Conservation (phyloP, 208 protist genomes). For the Acanthamoeba quina region DNA sequence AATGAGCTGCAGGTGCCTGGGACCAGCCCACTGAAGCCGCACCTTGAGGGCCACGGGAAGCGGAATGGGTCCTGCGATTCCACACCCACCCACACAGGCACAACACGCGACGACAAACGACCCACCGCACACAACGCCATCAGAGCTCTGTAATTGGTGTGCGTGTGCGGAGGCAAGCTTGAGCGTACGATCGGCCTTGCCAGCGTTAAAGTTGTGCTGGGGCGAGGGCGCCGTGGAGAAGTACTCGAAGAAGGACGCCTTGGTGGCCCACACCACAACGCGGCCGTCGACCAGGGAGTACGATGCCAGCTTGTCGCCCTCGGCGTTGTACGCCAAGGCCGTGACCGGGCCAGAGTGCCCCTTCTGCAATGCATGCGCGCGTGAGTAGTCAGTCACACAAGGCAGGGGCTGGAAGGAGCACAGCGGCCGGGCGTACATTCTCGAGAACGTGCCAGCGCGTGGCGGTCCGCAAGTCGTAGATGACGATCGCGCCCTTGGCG, state of each 20-base stretch:
- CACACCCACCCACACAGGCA: too few species aligned
- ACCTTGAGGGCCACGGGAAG: neutral
- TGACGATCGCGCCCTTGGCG: constrained; percentile 81
- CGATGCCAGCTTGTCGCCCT: constrained; percentile 82
- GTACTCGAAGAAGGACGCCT: constrained; percentile 81
- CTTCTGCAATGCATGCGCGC: constrained; percentile 22
- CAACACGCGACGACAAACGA: too few species aligned
- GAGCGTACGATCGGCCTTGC: constrained; percentile 6
- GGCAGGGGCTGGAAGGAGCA: neutral
- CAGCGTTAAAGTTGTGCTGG: neutral
- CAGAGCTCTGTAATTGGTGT: too few species aligned
- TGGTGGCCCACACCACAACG: constrained; percentile 82
- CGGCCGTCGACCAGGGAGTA: constrained; percentile 80
- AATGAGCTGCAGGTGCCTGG: neutral
- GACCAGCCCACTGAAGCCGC: neutral
- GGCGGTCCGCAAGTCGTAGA: constrained; percentile 89
- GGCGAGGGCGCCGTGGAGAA: neutral
- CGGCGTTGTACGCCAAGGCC: constrained; percentile 79
- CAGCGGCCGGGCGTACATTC: neutral
- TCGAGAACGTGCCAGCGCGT: constrained; percentile 84
- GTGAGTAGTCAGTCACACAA: neutral
- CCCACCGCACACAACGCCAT: too few species aligned
- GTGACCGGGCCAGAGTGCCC: constrained; percentile 73
- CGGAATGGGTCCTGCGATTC: neutral
- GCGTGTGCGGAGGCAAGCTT: neutral